These are phyloP conservation scores for Scleroderma bovista DNA, from an alignment of 768 basidiomycete species.

Conservation along the genomic window DNA sequence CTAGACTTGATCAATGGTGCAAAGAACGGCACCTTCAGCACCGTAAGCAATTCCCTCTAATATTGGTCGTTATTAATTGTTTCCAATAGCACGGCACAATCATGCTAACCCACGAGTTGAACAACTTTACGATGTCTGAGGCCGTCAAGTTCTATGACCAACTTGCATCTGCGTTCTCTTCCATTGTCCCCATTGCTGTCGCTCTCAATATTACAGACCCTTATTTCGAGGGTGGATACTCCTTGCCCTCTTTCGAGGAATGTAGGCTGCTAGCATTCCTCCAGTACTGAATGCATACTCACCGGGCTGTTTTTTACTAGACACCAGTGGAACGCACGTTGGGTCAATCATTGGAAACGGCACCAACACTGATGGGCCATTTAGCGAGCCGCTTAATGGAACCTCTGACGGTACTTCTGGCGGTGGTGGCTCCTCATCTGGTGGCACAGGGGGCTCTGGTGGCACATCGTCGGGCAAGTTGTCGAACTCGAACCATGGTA, in stretches of 20 bases:
- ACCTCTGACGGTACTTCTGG: neutral
- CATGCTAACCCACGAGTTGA: constrained; percentile 53
- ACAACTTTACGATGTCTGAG: constrained; percentile 57
- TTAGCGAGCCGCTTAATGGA: neutral
- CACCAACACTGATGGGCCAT: neutral
- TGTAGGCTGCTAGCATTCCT: neutral
- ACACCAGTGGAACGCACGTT: neutral
- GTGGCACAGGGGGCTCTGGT: neutral
- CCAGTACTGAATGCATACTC: neutral
- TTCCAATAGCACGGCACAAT: constrained; percentile 41
- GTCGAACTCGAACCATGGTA: neutral
- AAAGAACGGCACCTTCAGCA: constrained; percentile 35
- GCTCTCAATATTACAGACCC: constrained; percentile 47
- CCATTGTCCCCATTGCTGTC: constrained; percentile 50
- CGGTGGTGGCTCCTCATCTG: neutral
- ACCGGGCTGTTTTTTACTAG: neutral
- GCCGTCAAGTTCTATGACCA: constrained; percentile 47
- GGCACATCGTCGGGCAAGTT: neutral
- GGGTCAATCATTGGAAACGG: neutral
- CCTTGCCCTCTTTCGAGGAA: constrained; percentile 26
- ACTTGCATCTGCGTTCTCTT: constrained; percentile 39
- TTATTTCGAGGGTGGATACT: constrained; percentile 44
- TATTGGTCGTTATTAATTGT: neutral
- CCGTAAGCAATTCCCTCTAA: constrained; percentile 20
- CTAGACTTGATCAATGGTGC: constrained; percentile 45